phyloP scores from a whole-genome alignment of 306 rosid species.

The Phaseolus lunatus region DNA sequence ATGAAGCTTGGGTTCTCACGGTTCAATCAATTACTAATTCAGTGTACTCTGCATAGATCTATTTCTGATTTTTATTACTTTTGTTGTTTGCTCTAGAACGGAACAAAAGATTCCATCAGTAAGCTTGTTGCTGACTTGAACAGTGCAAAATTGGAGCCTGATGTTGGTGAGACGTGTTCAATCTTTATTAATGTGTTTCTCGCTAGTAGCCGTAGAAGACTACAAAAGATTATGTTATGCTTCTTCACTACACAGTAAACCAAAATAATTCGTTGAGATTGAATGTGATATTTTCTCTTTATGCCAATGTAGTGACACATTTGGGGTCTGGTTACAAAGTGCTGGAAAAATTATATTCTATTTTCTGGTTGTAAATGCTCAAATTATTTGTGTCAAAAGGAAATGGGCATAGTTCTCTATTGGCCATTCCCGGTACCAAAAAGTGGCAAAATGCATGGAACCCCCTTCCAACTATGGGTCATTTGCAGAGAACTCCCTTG shows the following conservation, averaged over 20 bases:
- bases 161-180: conserved; percentile 80
- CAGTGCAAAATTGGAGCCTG: conserved; percentile 79
- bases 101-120: conserved; percentile 88
- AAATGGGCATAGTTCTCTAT: conserved; percentile 23
- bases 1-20: conserved; percentile 26
- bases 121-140: conserved; percentile 96
- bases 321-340: background rate
- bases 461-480: conserved; percentile 4
- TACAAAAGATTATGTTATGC: conserved; percentile 10
- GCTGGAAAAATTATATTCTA: conserved; percentile 12
- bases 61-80: conserved; percentile 9
- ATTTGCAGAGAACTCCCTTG: conserved; percentile 20
- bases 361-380: conserved; percentile 19
- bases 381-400: conserved; percentile 24
- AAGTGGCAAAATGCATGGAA: background rate
- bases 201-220: conserved; percentile 19
- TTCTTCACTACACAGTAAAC: conserved; percentile 34
- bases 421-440: conserved; percentile 16
- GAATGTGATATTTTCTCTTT: background rate
- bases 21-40: conserved; percentile 20
- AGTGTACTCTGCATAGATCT: background rate
- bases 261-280: conserved; percentile 14
- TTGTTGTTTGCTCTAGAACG: conserved; percentile 63
- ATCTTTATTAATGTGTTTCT: conserved; percentile 21
- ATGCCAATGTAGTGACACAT: background rate